These are phyloP conservation scores for Phyllosticta citribraziliensis DNA, from an alignment of 2,329 filamentous ascomycete genomes.

Conservation along the genomic window DNA sequence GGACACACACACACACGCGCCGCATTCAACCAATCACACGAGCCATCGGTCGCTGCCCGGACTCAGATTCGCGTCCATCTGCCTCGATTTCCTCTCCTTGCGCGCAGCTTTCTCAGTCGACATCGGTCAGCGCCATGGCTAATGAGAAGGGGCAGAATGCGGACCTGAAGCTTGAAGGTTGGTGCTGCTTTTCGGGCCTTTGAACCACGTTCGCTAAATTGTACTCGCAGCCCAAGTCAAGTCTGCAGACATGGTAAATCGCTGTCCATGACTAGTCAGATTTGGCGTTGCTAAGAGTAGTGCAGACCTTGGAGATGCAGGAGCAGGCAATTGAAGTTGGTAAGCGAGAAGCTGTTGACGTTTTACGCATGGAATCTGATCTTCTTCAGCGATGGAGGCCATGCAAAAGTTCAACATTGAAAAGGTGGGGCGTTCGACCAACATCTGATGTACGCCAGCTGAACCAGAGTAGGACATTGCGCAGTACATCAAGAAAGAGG, in stretches of 20 bases:
- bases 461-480: conserved; percentile 69
- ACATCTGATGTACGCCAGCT: not conserved
- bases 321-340: conserved; percentile 90
- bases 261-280: conserved; percentile 14
- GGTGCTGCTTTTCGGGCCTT: conserved; percentile 17
- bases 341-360: conserved; percentile 40
- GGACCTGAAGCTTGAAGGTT: conserved; percentile 66
- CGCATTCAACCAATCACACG: conserved; percentile 7
- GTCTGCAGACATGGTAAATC: conserved; percentile 97
- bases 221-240: conserved; percentile 73
- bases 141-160: conserved; percentile 35
- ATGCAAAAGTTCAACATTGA: conserved; percentile 65
- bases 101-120: not conserved
- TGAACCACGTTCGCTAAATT: conserved; percentile 17
- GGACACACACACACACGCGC: not conserved
- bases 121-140: conserved; percentile 22
- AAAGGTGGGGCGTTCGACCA: conserved; percentile 44
- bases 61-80: not conserved
- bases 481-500: conserved; percentile 89
- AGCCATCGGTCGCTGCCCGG: not conserved
- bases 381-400: conserved; percentile 52
- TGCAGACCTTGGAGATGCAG: conserved; percentile 92
- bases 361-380: conserved; percentile 14
- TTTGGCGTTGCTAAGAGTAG: conserved; percentile 1
- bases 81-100: conserved; percentile 3